Percentiles rank a stretch among this genome's conserved stretches.
phyloP scores from a whole-genome alignment of 176 grass and related monocot genomes.

The Oryza punctata region DNA sequence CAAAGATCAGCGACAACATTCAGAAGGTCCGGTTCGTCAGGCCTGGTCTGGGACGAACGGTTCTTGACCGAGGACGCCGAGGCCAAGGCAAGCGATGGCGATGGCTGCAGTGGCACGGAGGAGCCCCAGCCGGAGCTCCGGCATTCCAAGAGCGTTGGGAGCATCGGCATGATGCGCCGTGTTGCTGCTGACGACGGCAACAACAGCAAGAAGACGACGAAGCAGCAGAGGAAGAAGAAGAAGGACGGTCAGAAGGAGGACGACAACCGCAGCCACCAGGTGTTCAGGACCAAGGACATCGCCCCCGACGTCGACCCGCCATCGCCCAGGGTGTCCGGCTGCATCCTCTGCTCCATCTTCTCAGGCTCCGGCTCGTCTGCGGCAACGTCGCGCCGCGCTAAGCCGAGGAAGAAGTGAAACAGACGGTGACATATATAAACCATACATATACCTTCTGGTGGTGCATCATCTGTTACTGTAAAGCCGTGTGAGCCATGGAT shows the following conservation, averaged over 20 bases:
- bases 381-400: conserved; percentile 18
- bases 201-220: conserved; percentile 20
- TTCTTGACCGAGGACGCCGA: conserved; percentile 56
- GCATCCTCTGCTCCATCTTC: conserved; percentile 74
- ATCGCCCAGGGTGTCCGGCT: conserved; percentile 75
- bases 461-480: conserved; percentile 6
- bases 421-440: not conserved
- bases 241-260: conserved; percentile 38
- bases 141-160: conserved; percentile 69
- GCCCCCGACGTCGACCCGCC: conserved; percentile 70
- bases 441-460: not conserved
- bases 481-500: conserved; percentile 21
- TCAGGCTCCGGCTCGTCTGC: conserved; percentile 1
- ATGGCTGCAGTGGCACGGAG: accelerated
- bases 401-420: conserved; percentile 43
- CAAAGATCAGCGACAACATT: conserved; percentile 87
- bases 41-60: conserved; percentile 75
- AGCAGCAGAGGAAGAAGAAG: conserved; percentile 19
- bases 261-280: conserved; percentile 33
- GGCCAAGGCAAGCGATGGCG: conserved; percentile 26
- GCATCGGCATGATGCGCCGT: conserved; percentile 44
- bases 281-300: conserved; percentile 62
- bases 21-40: conserved; percentile 84
- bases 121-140: conserved; percentile 52
- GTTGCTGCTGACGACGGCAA: not conserved